Conservation (phyloP, 768 basidiomycete genomes). For the Hortiboletus campestris region DNA sequence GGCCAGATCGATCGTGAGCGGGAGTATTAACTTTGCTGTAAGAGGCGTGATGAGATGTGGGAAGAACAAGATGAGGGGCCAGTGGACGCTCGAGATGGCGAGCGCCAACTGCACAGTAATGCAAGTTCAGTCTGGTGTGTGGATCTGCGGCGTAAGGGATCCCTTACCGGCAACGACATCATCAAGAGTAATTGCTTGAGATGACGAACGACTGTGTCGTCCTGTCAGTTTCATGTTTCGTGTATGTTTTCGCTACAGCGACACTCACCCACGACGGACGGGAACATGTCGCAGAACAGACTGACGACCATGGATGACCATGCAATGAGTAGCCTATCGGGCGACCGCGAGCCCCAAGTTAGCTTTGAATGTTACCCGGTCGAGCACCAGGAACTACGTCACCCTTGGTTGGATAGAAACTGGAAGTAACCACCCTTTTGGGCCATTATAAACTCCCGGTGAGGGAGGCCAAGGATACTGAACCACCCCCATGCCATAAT, state of each 20-base stretch:
- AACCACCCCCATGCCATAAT: slow-evolving; percentile 40
- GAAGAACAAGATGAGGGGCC: slow-evolving; percentile 54
- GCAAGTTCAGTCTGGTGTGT: not conserved
- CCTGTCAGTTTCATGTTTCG: not conserved
- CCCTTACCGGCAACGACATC: slow-evolving; percentile 59
- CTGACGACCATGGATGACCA: slow-evolving; percentile 42
- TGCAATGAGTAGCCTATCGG: slow-evolving; percentile 31
- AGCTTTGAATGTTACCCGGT: slow-evolving; percentile 1
- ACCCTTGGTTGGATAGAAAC: slow-evolving; percentile 79
- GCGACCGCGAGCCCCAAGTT: not conserved
- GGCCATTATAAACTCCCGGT: slow-evolving; percentile 14
- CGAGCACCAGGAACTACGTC: not conserved
- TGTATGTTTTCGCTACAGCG: not conserved
- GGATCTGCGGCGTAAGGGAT: not conserved
- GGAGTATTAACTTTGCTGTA: slow-evolving; percentile 26
- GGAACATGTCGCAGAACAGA: slow-evolving; percentile 41
- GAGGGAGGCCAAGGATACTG: slow-evolving; percentile 1
- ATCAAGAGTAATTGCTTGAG: slow-evolving; percentile 60
- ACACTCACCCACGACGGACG: slow-evolving; percentile 35
- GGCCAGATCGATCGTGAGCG: slow-evolving; percentile 57
- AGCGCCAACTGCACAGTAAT: slow-evolving; percentile 36
- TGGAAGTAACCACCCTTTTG: slow-evolving; percentile 67
- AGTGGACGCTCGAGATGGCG: slow-evolving; percentile 62
- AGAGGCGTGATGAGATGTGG: slow-evolving; percentile 50
- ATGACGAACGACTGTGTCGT: slow-evolving; percentile 26